phyloP scores from a whole-genome alignment of 257 asterid genomes.

The Linderniella brevidens region DNA sequence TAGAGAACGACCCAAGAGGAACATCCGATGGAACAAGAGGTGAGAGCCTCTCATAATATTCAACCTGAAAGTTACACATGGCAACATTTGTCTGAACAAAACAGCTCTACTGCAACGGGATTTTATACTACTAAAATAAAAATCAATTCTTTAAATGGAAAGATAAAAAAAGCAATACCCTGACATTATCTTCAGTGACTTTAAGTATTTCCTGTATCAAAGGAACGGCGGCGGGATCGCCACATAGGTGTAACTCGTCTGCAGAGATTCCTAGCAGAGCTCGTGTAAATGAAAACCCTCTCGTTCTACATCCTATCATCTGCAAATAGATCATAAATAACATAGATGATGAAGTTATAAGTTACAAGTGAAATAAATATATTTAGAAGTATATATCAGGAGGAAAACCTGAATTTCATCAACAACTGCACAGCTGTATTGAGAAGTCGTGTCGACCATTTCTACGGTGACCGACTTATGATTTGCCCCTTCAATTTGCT shows the following conservation, averaged over 20 bases:
- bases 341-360: background rate
- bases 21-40: slow-evolving; percentile 70
- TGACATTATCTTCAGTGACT: slow-evolving; percentile 61
- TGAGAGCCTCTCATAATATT: slow-evolving; percentile 83
- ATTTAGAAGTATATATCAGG: background rate
- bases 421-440: slow-evolving; percentile 75
- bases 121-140: background rate
- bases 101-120: background rate
- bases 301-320: slow-evolving; percentile 5
- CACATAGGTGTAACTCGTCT: slow-evolving; percentile 89
- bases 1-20: slow-evolving; percentile 64
- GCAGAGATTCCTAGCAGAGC: slow-evolving; percentile 85
- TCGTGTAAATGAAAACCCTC: slow-evolving; percentile 94
- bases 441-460: slow-evolving; percentile 67
- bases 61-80: slow-evolving; percentile 37
- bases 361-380: background rate
- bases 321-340: background rate
- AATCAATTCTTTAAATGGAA: background rate
- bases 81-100: background rate
- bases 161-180: slow-evolving; percentile 25
- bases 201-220: slow-evolving; percentile 67
- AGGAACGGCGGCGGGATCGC: slow-evolving; percentile 94
- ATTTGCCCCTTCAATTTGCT: slow-evolving; percentile 71
- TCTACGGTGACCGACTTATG: slow-evolving; percentile 89
- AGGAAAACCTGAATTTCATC: slow-evolving; percentile 80